These are phyloP conservation scores for Trichoderma reesei DNA, from an alignment of 495 filamentous ascomycete genomes.

Conservation along the genomic window DNA sequence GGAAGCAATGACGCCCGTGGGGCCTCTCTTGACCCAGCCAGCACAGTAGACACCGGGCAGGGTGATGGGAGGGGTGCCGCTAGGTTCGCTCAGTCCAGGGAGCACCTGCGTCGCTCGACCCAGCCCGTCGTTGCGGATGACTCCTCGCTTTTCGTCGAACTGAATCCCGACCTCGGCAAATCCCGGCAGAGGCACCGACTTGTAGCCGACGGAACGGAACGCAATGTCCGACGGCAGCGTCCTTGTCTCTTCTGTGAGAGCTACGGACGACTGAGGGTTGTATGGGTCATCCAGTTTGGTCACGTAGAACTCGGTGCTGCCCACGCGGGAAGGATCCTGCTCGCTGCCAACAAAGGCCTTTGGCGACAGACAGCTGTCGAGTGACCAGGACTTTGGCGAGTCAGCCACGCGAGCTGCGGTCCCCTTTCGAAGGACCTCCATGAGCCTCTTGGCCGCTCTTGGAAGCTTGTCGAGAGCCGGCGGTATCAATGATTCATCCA, in stretches of 20 bases:
- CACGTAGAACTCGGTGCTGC: slow-evolving; percentile 54
- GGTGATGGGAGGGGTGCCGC: neutral
- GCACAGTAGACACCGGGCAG: slow-evolving; percentile 82
- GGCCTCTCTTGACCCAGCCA: slow-evolving; percentile 93
- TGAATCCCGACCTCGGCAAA: slow-evolving; percentile 67
- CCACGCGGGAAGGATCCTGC: slow-evolving; percentile 36
- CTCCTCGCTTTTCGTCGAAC: slow-evolving; percentile 61
- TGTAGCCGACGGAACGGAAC: slow-evolving; percentile 90
- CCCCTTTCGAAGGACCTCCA: slow-evolving; percentile 69
- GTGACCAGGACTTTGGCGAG: slow-evolving; percentile 62
- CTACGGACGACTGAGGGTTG: slow-evolving; percentile 42
- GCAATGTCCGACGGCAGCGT: slow-evolving; percentile 52
- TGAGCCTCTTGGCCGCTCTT: slow-evolving; percentile 62
- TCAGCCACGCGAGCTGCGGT: slow-evolving; percentile 39
- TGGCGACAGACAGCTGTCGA: slow-evolving; percentile 75
- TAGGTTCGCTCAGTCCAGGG: slow-evolving; percentile 15
- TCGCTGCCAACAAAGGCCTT: slow-evolving; percentile 49
- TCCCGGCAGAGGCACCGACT: slow-evolving; percentile 64
- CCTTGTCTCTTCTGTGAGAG: slow-evolving; percentile 33
- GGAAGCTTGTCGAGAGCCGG: slow-evolving; percentile 53
- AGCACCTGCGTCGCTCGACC: slow-evolving; percentile 50
- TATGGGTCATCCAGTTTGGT: slow-evolving; percentile 43
- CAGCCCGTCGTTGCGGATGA: slow-evolving; percentile 76
- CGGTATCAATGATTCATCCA: slow-evolving; percentile 55
- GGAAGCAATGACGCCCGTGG: slow-evolving; percentile 89